Base-by-base conservation (phyloP, 208 protist genomes). In the Leishmania braziliensis region DNA sequence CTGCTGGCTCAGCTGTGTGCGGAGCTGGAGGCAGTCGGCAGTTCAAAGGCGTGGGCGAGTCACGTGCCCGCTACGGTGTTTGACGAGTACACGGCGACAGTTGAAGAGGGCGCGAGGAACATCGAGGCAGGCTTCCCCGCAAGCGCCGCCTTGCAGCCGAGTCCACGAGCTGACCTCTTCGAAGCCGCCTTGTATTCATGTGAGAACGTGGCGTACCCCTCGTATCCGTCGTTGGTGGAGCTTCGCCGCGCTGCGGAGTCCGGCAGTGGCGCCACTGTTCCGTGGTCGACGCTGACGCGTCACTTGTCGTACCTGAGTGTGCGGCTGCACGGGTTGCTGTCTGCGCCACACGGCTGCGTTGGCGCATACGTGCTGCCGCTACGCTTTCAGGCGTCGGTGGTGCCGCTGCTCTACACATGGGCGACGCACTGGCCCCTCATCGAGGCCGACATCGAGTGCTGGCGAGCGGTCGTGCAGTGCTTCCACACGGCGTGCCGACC, bases 391-490 rank as follows among this genome's bases (percentile, higher is more conserved):
- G 77, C 76, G 36, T 83, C 72, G 33, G 76, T 94, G 60, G 82
- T 92, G 54, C 90, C 91, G 23, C 51, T 92, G 18, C 80, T 97
- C 6, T 97, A 95, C 85, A 73, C 74, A 36, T 97, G 93, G 91
- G 51, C 91, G 39, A 87, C 87, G 5, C 75, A 94, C 76, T 93
- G 83, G 83, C 80, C 86, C 23, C 90, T 95, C 36, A 62, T 91
- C 26, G 75, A 63, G 29, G 84, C 88, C 50, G 78, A 84, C 46
- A 63, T 82, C 6, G 72, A 58, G 2, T 81, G 75, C 58, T 97
- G 94, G 94, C 50, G 48, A 14, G 26, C 14, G 4, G 82, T 97
- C 0, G 87, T 83, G 33, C 48, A 80, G 26, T 88, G 83, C 71
- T 94, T 95, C 69, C 36, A 54, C 54, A 46, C 29, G 5, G 48